phyloP scores from a whole-genome alignment of 768 basidiomycete genomes.

The Mycena crocata region DNA sequence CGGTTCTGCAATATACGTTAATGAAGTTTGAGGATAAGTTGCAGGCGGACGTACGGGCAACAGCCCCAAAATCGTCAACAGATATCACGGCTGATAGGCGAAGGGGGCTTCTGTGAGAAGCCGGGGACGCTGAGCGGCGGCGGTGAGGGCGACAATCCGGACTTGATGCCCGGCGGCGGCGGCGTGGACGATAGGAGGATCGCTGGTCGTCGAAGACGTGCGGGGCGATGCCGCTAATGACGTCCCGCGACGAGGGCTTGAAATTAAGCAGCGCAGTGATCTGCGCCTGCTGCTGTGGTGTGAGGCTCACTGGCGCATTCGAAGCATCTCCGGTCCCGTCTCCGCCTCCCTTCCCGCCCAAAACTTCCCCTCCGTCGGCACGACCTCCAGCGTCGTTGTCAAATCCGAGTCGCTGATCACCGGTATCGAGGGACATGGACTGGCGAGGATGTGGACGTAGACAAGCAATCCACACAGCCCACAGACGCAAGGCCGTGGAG shows the following conservation, averaged over 20 bases:
- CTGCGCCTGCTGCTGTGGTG: slow-evolving; percentile 23
- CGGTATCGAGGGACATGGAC: slow-evolving; percentile 13
- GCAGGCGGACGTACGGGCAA: slow-evolving; percentile 14
- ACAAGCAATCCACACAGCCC: background rate
- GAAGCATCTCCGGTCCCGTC: background rate
- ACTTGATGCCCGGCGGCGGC: slow-evolving; percentile 1
- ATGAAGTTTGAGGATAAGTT: background rate
- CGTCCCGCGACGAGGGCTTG: slow-evolving; percentile 31
- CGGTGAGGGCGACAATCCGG: slow-evolving; percentile 1
- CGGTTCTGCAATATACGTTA: background rate
- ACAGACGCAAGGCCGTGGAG: slow-evolving; percentile 14
- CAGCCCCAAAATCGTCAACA: slow-evolving; percentile 12
- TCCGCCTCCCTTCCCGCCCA: background rate
- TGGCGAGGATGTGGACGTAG: background rate
- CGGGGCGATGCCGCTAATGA: slow-evolving; percentile 32
- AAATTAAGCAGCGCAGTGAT: slow-evolving; percentile 29
- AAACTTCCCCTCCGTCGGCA: background rate
- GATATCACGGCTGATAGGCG: slow-evolving; percentile 13
- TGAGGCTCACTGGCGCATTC: background rate
- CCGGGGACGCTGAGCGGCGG: background rate
- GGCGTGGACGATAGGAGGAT: background rate
- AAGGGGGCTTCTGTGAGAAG: slow-evolving; percentile 18
- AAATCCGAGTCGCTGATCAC: background rate
- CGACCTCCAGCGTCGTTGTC: background rate
- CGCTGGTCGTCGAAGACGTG: slow-evolving; percentile 32